These are phyloP conservation scores for Pezicula neosporulosa DNA, from an alignment of 2,329 filamentous ascomycete species.

Conservation along the genomic window DNA sequence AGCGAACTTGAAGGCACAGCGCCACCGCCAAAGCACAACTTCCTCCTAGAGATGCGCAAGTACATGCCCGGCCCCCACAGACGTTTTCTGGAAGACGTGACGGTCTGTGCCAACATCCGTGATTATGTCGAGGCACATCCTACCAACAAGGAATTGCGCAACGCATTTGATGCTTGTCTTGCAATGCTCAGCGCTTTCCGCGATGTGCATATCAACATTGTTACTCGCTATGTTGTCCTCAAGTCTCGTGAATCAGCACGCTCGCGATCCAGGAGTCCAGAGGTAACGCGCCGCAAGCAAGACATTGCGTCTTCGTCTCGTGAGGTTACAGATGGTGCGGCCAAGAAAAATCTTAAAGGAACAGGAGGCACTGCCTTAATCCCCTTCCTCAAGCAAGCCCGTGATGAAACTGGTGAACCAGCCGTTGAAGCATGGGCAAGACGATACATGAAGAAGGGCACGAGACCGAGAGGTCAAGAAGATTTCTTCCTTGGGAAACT, in stretches of 20 bases:
- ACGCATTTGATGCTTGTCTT: slow-evolving; percentile 89
- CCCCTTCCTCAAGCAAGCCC: slow-evolving; percentile 92
- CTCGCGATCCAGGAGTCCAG: slow-evolving; percentile 47
- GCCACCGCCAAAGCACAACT: slow-evolving; percentile 68
- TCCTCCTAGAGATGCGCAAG: slow-evolving; percentile 92
- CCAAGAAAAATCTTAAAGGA: slow-evolving; percentile 66
- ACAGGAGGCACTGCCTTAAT: slow-evolving; percentile 94
- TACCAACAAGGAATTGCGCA: slow-evolving; percentile 61
- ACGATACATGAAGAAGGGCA: slow-evolving; percentile 16
- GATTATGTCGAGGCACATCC: slow-evolving; percentile 67
- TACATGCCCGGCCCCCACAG: slow-evolving; percentile 97
- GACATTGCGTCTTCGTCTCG: slow-evolving; percentile 61
- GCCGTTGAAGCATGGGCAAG: slow-evolving; percentile 67
- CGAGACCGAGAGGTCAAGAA: slow-evolving; percentile 40
- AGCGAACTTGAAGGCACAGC: slow-evolving; percentile 42
- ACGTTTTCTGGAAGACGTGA: slow-evolving; percentile 80
- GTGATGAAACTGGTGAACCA: slow-evolving; percentile 92
- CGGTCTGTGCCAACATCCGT: slow-evolving; percentile 79
- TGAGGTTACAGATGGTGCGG: slow-evolving; percentile 35
- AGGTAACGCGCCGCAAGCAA: slow-evolving; percentile 49
- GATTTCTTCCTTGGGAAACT: slow-evolving; percentile 58
- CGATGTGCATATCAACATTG: slow-evolving; percentile 94
- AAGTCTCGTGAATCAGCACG: slow-evolving; percentile 69
- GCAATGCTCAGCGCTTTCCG: slow-evolving; percentile 59
- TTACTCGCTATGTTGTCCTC: slow-evolving; percentile 91